Base-by-base conservation (phyloP, 805 yeast species). In the Candida patagonica region DNA sequence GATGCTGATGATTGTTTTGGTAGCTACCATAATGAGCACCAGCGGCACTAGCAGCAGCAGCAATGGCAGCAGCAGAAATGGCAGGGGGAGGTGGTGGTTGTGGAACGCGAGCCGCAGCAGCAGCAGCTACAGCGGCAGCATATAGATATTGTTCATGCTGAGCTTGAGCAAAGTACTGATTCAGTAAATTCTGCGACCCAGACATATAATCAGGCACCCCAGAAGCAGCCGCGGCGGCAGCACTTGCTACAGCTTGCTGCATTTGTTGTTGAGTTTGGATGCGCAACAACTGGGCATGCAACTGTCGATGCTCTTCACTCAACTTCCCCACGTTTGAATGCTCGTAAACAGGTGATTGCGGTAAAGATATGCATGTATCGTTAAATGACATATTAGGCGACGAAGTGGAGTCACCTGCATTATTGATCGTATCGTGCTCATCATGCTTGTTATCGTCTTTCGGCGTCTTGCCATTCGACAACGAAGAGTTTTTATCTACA, bases 91-190 rank as follows among this genome's bases (percentile, higher is more conserved):
- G 42, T 27, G 38, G 38, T 6, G 38, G 38, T 12, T 30, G 38
- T 4, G 38, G 38, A 19, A 29, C 40, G 20, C 26, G 40, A 16
- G 38, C 39, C 22, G 43, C 48, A 21, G 43, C 46, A 16, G 49
- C 45, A 19, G 48, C 48, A 17, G 53, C 53, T 25, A 43, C 41
- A 8, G 51, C 45, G 2, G 46, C 50, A 1, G 50, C 50, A 37
- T 49, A 49, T 44, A 49, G 40, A 43, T 45, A 47, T 26, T 49
- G 47, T 37, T 80, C 79, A 44, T 76, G 80, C 49, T 78, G 83
- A 5, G 79, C 65, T 54, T 76, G 81, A n/a, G 84, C 82, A 49
- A 80, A 63, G 53, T 80, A 80, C 53, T 80, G 86, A 0, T 85
- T 80, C 85, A 80, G 78, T 9, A 80, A 84, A 49, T 77, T 81